These are phyloP conservation scores for Trametes hirsuta DNA, from an alignment of 1,284 basidiomycete species.

Conservation along the genomic window DNA sequence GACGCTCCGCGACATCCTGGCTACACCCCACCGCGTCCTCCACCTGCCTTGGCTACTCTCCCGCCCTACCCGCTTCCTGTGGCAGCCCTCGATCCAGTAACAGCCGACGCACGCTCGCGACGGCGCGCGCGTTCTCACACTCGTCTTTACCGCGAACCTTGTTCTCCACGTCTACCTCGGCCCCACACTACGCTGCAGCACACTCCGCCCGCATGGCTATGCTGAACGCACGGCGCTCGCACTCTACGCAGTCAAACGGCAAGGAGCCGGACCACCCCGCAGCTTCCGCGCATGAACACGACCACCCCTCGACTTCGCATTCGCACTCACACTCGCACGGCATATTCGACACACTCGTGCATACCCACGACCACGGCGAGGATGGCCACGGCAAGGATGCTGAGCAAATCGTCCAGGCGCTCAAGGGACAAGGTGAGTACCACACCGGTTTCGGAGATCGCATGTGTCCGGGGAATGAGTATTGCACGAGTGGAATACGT, in stretches of 20 bases:
- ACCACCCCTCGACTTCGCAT: conserved; percentile 38
- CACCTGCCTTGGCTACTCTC: not conserved
- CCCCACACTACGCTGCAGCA: not conserved
- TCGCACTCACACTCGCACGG: conserved; percentile 61
- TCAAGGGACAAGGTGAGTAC: conserved; percentile 65
- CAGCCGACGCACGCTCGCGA: conserved; percentile 14
- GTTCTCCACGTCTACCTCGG: not conserved
- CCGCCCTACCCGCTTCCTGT: not conserved
- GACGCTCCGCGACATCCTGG: conserved; percentile 13
- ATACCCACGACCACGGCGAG: conserved; percentile 70
- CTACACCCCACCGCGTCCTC: conserved; percentile 7
- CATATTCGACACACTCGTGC: conserved; percentile 49
- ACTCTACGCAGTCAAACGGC: conserved; percentile 34
- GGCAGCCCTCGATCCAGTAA: not conserved
- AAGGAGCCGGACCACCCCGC: conserved; percentile 30
- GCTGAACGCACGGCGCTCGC: conserved; percentile 25
- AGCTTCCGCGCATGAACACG: conserved; percentile 28
- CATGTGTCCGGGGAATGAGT: not conserved
- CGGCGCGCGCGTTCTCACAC: conserved; percentile 14
- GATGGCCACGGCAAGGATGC: conserved; percentile 68
- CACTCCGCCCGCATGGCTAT: conserved; percentile 24
- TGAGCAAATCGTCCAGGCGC: conserved; percentile 72
- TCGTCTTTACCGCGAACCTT: not conserved
- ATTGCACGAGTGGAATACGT: too few relatives aligned
- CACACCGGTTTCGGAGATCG: conserved; percentile 2